These are phyloP conservation scores for Scheffersomyces lignosus DNA, from an alignment of 805 yeast genomes.

Conservation along the genomic window DNA sequence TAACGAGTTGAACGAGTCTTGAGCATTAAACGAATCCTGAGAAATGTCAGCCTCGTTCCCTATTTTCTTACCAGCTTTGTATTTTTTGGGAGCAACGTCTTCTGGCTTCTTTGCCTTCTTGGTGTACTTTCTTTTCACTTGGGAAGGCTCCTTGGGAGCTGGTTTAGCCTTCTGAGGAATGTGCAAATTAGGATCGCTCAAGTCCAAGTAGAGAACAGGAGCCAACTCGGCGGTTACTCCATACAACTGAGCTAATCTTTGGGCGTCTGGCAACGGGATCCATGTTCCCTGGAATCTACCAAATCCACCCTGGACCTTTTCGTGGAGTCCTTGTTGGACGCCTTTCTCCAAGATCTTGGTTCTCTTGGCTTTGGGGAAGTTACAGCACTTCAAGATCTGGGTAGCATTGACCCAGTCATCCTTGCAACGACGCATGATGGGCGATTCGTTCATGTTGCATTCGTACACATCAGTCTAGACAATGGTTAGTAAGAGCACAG, in stretches of 20 bases:
- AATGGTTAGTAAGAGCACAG: conserved; percentile 6
- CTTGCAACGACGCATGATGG: conserved; percentile 83
- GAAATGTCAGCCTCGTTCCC: conserved; percentile 1
- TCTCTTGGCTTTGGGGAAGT: conserved; percentile 90
- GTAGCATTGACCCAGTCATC: conserved; percentile 99
- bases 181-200: conserved; percentile 34
- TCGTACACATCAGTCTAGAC: conserved; percentile 66
- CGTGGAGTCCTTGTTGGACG: conserved; percentile 87
- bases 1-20: conserved; percentile 14
- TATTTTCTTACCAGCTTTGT: conserved; percentile 17
- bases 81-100: conserved; percentile 55
- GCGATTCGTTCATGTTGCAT: conserved; percentile 61
- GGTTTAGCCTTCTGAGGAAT: conserved; percentile 36
- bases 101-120: conserved; percentile 65
- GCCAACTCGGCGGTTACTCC: conserved; percentile 40
- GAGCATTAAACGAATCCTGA: conserved; percentile 17
- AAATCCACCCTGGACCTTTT: conserved; percentile 95
- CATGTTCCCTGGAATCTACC: conserved; percentile 97
- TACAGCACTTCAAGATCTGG: conserved; percentile 89
- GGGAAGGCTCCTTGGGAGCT: conserved; percentile 40
- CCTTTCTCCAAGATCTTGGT: conserved; percentile 90
- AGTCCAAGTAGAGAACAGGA: conserved; percentile 41
- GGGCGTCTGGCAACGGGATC: conserved; percentile 84
- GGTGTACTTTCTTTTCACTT: conserved; percentile 41
- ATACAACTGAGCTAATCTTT: conserved; percentile 38